A percentile compares a stretch with the other conserved stretches of the same genome.
These are phyloP conservation scores for Trichaptum fuscoviolaceum DNA, from an alignment of 768 basidiomycete species.

Conservation along the genomic window DNA sequence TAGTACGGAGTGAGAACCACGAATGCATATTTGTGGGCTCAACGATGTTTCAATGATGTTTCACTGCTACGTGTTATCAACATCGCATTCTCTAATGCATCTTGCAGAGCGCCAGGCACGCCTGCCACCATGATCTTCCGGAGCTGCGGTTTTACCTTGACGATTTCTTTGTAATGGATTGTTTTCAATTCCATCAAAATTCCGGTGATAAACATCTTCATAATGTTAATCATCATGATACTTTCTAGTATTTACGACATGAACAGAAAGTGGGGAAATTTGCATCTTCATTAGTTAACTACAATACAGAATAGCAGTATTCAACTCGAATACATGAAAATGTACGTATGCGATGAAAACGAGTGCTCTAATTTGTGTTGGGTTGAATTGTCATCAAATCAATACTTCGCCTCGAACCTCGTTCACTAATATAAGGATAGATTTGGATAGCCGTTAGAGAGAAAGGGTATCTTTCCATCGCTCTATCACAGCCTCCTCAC, in stretches of 20 bases:
- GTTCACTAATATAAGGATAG: not conserved
- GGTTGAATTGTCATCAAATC: not conserved
- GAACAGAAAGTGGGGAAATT: not conserved
- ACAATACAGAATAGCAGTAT: not conserved
- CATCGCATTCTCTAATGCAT: no score
- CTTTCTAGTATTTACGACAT: not conserved
- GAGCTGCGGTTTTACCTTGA: no score
- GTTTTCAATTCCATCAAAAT: no score
- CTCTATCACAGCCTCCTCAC: slow-evolving; percentile 48
- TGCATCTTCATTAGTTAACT: not conserved
- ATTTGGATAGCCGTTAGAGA: not conserved
- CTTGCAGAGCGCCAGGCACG: no score
- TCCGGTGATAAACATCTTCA: no score
- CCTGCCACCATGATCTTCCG: no score
- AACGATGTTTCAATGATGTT: no score
- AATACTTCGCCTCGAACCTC: not conserved
- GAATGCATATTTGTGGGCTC: no score
- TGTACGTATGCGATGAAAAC: not conserved
- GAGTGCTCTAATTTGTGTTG: not conserved
- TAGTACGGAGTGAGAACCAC: no score
- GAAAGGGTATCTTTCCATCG: slow-evolving; percentile 58
- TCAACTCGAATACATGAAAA: not conserved
- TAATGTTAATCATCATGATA: no score
- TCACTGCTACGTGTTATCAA: no score
- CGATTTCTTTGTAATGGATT: no score